These are phyloP conservation scores for Limnomonas spitsbergensis DNA, from an alignment of 139 green algal species.

Conservation along the genomic window DNA sequence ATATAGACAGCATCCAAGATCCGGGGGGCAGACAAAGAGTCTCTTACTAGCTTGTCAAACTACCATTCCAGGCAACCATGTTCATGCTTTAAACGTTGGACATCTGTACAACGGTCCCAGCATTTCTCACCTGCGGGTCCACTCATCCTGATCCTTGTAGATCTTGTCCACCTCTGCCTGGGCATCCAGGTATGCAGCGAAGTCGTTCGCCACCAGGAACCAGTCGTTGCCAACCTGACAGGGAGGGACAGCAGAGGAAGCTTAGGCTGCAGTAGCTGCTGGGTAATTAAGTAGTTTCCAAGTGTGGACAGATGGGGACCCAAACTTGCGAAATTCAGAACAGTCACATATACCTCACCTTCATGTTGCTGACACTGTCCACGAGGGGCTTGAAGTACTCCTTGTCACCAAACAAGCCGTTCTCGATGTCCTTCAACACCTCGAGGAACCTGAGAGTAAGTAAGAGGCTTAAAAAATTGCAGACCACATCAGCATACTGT, in stretches of 20 bases:
- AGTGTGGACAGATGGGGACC: background rate
- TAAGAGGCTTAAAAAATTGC: too few relatives aligned
- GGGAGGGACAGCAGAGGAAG: background rate
- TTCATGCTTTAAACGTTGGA: too few relatives aligned
- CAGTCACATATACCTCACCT: conserved; percentile 22
- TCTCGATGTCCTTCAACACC: conserved; percentile 61
- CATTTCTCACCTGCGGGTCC: conserved; percentile 68
- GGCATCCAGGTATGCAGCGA: conserved; percentile 87
- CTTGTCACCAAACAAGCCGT: conserved; percentile 85
- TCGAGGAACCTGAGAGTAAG: conserved; percentile 57
- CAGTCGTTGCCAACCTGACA: conserved; percentile 83
- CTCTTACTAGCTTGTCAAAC: too few relatives aligned
- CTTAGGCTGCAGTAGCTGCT: too few relatives aligned
- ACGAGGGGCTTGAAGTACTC: conserved; percentile 93
- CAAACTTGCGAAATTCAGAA: background rate
- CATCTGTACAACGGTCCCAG: too few relatives aligned
- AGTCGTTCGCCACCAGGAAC: conserved; percentile 95
- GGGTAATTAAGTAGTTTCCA: too few relatives aligned
- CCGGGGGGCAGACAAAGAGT: too few relatives aligned
- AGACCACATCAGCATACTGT: too few relatives aligned
- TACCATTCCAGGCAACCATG: too few relatives aligned
- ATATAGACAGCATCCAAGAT: too few relatives aligned
- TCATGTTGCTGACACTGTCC: conserved; percentile 47
- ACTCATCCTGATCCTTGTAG: conserved; percentile 47
- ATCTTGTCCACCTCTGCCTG: conserved; percentile 78